Conservation (phyloP, 257 asterid species). For the Pogostemon cablin region DNA sequence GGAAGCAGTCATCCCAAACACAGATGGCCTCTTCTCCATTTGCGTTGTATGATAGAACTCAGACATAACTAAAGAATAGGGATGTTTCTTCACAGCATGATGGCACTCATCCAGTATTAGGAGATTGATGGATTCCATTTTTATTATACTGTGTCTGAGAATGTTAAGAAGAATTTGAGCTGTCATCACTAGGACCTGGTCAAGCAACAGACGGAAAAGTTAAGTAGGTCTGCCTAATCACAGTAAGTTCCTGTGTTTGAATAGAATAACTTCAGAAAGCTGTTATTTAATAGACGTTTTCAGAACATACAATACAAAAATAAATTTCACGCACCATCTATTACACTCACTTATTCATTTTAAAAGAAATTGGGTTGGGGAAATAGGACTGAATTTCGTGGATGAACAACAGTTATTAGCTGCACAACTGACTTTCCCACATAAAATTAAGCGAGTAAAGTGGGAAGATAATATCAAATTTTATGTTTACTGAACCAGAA, state of each 20-base stretch:
- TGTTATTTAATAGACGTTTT: conserved; percentile 1
- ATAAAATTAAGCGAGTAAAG: background rate
- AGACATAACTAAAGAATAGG: conserved; percentile 97
- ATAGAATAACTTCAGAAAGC: conserved; percentile 18
- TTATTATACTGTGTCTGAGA: conserved; percentile 94
- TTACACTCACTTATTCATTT: too few species aligned
- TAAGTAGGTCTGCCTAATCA: conserved; percentile 27
- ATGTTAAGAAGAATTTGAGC: conserved; percentile 98
- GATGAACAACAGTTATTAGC: background rate
- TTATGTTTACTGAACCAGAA: background rate
- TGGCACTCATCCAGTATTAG: conserved; percentile 98
- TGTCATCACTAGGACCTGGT: conserved; percentile 98
- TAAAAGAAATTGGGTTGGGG: background rate
- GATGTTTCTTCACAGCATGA: conserved; percentile 99
- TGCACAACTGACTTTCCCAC: conserved; percentile 6
- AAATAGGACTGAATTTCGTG: background rate
- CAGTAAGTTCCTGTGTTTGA: conserved; percentile 20
- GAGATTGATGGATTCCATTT: conserved; percentile 91
- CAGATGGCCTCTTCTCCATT: conserved; percentile 91
- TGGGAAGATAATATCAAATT: background rate
- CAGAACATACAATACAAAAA: background rate
- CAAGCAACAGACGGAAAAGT: conserved; percentile 32
- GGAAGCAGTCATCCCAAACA: conserved; percentile 99
- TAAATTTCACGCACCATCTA: too few species aligned
- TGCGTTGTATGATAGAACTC: conserved; percentile 95